Conservation (phyloP, 352 stramenopile genomes). For the Phytopythium aichiense region DNA sequence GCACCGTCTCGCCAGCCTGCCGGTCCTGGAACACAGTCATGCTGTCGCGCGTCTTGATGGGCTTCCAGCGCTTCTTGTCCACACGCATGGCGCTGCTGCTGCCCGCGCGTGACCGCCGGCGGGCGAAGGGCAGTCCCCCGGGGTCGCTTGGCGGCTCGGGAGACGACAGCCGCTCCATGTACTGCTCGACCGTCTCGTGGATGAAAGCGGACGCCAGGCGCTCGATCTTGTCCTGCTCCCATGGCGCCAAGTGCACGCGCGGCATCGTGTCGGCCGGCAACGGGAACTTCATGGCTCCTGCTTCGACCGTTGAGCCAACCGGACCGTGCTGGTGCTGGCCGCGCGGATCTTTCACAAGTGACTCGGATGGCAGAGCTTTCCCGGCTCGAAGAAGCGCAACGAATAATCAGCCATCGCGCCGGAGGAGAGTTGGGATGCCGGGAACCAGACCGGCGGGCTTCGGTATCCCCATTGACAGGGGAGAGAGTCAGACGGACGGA, state of each 20-base stretch:
- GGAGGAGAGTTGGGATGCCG: too few relatives aligned
- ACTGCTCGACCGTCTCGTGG: constrained; percentile 28
- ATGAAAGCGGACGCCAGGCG: constrained; percentile 21
- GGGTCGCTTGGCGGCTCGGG: neutral
- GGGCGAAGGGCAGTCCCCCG: neutral
- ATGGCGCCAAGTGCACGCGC: constrained; percentile 12
- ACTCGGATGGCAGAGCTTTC: neutral
- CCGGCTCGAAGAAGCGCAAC: neutral
- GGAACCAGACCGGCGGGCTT: neutral
- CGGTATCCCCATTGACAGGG: neutral
- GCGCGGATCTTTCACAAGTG: neutral
- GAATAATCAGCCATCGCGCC: too few relatives aligned
- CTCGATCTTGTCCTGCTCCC: constrained; percentile 23
- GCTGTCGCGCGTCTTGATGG: constrained; percentile 24
- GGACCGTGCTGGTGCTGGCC: neutral
- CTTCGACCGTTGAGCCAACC: too few relatives aligned
- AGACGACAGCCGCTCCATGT: constrained; percentile 20
- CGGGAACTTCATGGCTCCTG: constrained; percentile 26
- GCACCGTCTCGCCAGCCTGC: constrained; percentile 14
- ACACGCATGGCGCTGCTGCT: constrained; percentile 9
- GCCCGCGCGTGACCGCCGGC: neutral
- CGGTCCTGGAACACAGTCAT: constrained; percentile 26
- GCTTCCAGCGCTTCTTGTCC: constrained; percentile 26
- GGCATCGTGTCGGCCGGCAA: constrained; percentile 20
- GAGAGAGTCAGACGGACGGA: neutral